Evolutionary conservation across 2,329 filamentous ascomycete genomes (phyloP), one percentile per base, ranked within the genome.

Genomic region (Ophiosphaerella herpotricha): DNA sequence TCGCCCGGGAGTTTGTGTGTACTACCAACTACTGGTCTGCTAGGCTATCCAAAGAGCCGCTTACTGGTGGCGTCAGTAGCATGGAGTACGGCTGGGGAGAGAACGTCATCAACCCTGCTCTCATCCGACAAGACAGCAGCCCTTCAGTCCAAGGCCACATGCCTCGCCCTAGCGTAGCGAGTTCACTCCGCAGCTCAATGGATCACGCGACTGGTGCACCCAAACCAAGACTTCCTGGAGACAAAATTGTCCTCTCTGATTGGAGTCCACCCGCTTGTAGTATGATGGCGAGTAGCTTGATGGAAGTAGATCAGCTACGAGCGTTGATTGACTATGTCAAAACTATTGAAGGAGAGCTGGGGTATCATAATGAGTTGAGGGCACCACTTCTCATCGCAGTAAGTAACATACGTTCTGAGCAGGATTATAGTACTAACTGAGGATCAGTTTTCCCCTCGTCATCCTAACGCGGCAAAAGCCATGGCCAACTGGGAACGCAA

Each of bases 21-120:
- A 95, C 92, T 1, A 91, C 90, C 64, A 99, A 99, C 75, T 99
- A 97, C 75, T 99, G 94, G 94, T 94, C 91, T 67, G 93, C 94
- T 2, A 85, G 94, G 43, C 80, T 97, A 29, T 96, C 91, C 66
- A 97, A 96, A 55, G 91, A 97, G 68, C 94, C 94, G 2, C 78
- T 99, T 29, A 84, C 93, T 31, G 94, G 94, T 49, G 93, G 92
- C 48, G 89, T 99, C 61, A 96, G 90, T 75, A 99, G 97, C 71
- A 89, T 97, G 61, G 94, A 99, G 73, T 97, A 97, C 67, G 94
- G 94, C 45, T 99, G 94, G 94, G 90, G 91, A 61, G 91, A 96
- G 35, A 80, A 82, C 16, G 86, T 97, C 53, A 86, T 97, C 64
- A 85, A 85, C 57, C 64, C 74, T 21, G 76, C 76, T 8, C 55